Conservation (phyloP, 1,284 basidiomycete species). For the Marasmius tenuissimus region DNA sequence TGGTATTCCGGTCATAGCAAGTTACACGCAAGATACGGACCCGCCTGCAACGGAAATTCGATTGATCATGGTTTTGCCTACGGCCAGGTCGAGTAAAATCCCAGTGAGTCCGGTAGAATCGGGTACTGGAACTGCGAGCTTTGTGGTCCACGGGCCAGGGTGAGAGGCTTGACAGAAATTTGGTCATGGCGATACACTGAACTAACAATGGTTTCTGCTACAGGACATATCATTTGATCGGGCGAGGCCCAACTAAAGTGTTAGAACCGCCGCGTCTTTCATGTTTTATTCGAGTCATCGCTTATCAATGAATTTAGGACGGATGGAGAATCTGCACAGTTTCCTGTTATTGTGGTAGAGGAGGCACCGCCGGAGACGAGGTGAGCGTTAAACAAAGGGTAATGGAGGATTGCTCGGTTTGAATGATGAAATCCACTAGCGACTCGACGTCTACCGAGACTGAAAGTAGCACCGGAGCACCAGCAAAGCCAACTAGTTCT, state of each 20-base stretch:
- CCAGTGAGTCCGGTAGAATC: background rate
- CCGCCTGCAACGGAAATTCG: background rate
- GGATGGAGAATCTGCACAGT: background rate
- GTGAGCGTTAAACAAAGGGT: too few species aligned
- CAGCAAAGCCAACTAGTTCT: background rate
- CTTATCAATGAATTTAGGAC: background rate
- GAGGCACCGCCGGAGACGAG: too few species aligned
- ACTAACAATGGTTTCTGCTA: background rate
- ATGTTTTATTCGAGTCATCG: background rate
- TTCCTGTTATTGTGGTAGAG: background rate
- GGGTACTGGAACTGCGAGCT: background rate
- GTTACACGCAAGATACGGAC: background rate
- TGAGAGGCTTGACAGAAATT: background rate
- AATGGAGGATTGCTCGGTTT: background rate
- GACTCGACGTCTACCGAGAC: background rate
- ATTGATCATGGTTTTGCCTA: background rate
- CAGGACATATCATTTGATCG: background rate
- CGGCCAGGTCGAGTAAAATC: background rate
- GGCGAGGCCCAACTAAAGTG: background rate
- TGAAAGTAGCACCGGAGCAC: background rate
- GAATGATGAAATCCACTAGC: background rate
- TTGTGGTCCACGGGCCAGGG: background rate
- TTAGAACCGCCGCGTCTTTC: background rate
- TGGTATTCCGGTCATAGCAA: background rate
- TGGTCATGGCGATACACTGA: background rate